Evolutionary conservation across 2,329 filamentous ascomycete genomes (phyloP).

Genomic region (Aspergillus sp.): DNA sequence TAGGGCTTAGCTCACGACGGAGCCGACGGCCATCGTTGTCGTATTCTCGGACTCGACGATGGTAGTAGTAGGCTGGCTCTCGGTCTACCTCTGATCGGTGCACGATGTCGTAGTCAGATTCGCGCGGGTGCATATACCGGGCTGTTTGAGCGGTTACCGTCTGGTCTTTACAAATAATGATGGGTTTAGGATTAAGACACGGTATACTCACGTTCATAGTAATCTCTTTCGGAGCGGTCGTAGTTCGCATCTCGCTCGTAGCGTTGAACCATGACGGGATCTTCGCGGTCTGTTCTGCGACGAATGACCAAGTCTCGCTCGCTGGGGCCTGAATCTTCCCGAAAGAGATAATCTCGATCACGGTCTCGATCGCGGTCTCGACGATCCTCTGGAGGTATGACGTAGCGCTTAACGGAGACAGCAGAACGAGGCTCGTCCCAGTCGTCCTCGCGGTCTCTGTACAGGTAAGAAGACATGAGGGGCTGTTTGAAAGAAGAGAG

Average conservation of each 20-base stretch:
- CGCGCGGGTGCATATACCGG: conserved; percentile 50
- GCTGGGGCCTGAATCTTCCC: conserved; percentile 31
- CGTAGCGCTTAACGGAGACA: conserved; percentile 59
- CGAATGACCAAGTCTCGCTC: conserved; percentile 47
- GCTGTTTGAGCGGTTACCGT: conserved; percentile 58
- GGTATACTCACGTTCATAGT: conserved; percentile 45
- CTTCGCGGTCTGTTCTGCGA: conserved; percentile 49
- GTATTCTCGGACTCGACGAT: conserved; percentile 56
- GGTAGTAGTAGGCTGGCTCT: conserved; percentile 64
- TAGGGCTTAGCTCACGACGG: conserved; percentile 50
- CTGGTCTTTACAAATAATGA: conserved; percentile 54
- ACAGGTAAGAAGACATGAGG: conserved; percentile 35
- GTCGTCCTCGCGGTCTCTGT: conserved; percentile 42
- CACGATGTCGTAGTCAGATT: conserved; percentile 60
- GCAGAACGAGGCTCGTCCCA: conserved; percentile 45
- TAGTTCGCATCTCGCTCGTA: conserved; percentile 50
- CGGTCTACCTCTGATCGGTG: conserved; percentile 57
- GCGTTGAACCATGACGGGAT: conserved; percentile 41
- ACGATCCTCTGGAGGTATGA: conserved; percentile 44
- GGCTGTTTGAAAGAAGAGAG: conserved; percentile 1
- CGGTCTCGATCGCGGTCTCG: conserved; percentile 20
- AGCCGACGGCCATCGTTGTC: conserved; percentile 48
- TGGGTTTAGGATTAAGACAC: conserved; percentile 45
- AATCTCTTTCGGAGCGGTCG: conserved; percentile 46
- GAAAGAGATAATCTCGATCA: conserved; percentile 27